phyloP scores from a whole-genome alignment of 495 filamentous ascomycete species.

The Aspergillus asperescens region DNA sequence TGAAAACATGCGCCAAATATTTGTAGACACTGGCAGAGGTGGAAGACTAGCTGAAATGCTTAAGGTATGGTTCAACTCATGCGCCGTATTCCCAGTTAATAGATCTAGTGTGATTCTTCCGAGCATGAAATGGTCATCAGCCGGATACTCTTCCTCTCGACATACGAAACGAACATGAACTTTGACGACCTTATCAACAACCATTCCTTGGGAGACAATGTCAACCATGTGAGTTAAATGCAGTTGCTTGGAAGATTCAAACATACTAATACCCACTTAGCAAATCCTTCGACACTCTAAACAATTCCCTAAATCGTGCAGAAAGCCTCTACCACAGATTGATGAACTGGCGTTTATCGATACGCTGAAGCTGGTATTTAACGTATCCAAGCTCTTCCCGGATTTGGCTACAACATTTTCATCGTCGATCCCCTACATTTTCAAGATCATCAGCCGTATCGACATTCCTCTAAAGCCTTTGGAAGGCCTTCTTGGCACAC shows the following conservation, averaged over 20 bases:
- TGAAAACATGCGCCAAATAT: slow-evolving; percentile 64
- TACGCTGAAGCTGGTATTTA: slow-evolving; percentile 84
- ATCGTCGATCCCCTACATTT: slow-evolving; percentile 61
- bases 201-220: slow-evolving; percentile 62
- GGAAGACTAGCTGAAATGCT: slow-evolving; percentile 65
- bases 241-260: neutral
- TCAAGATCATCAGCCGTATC: slow-evolving; percentile 61
- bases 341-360: slow-evolving; percentile 77
- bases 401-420: slow-evolving; percentile 56
- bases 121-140: slow-evolving; percentile 88
- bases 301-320: slow-evolving; percentile 46
- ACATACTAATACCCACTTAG: slow-evolving; percentile 28
- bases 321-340: slow-evolving; percentile 50
- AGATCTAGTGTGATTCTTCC: slow-evolving; percentile 54
- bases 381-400: slow-evolving; percentile 68
- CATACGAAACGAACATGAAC: slow-evolving; percentile 71
- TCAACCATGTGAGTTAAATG: slow-evolving; percentile 49
- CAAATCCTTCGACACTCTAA: slow-evolving; percentile 67
- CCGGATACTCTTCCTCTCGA: slow-evolving; percentile 78
- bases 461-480: slow-evolving; percentile 53
- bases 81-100: slow-evolving; percentile 4
- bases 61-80: slow-evolving; percentile 39
- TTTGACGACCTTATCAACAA: slow-evolving; percentile 64
- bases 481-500: slow-evolving; percentile 53
- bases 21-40: slow-evolving; percentile 74